Evolutionary conservation across 1,284 basidiomycete genomes (phyloP).

Genomic region (Tilletiaria anomala): DNA sequence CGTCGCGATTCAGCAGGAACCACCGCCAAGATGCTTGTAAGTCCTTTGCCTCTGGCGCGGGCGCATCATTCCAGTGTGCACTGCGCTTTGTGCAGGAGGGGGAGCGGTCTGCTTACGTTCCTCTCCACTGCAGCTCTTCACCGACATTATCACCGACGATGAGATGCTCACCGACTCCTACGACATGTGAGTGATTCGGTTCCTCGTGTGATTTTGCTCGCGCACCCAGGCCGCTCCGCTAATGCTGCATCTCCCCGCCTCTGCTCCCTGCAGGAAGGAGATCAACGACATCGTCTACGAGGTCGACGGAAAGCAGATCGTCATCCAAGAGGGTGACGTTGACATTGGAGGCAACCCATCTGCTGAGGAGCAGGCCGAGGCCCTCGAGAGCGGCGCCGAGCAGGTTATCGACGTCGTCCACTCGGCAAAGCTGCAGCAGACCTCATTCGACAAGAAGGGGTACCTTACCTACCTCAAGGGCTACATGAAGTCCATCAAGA

Average conservation of each 20-base stretch:
- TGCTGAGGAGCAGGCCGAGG: constrained; percentile 71
- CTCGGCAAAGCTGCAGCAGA: constrained; percentile 77
- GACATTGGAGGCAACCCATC: constrained; percentile 66
- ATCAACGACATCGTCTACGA: constrained; percentile 77
- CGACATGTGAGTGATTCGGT: constrained; percentile 12
- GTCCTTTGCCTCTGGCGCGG: too few relatives aligned
- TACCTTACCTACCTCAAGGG: constrained; percentile 72
- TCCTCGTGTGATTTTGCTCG: background rate
- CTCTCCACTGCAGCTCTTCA: constrained; percentile 66
- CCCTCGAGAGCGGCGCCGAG: constrained; percentile 60
- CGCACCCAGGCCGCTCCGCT: background rate
- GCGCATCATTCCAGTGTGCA: too few relatives aligned
- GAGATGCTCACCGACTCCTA: constrained; percentile 53
- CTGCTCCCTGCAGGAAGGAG: constrained; percentile 49
- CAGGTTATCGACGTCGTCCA: constrained; percentile 79
- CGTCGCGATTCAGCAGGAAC: too few relatives aligned
- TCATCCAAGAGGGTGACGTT: constrained; percentile 66
- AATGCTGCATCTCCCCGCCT: background rate
- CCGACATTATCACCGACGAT: constrained; percentile 56
- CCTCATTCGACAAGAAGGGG: constrained; percentile 79
- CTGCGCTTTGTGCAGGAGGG: too few relatives aligned
- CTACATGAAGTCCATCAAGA: constrained; percentile 71
- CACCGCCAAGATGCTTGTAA: too few relatives aligned
- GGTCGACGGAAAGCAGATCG: constrained; percentile 67
- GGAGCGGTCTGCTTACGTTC: too few relatives aligned